phyloP scores from a whole-genome alignment of 345 rosid species.

The Eucalyptus cladocalyx region DNA sequence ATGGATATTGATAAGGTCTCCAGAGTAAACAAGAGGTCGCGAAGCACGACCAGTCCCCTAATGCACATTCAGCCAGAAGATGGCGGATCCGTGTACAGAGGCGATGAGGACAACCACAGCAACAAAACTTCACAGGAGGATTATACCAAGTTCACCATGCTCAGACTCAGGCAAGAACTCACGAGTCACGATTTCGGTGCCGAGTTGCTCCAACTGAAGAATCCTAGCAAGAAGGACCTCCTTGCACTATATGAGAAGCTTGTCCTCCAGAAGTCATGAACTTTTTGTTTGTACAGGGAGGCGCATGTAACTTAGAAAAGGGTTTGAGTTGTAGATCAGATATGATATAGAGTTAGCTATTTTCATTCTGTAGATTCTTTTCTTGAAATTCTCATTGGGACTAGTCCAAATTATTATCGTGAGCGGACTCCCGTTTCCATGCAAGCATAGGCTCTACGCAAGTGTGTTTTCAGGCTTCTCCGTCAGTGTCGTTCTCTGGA shows the following conservation, averaged over 20 bases:
- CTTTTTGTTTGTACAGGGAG: conserved; percentile 16
- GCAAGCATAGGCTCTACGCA: background rate
- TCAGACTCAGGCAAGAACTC: conserved; percentile 80
- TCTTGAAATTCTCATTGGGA: background rate
- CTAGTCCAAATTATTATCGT: background rate
- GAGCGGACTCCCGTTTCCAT: background rate
- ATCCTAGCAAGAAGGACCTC: conserved; percentile 74
- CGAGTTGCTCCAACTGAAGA: conserved; percentile 63
- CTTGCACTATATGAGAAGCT: conserved; percentile 66
- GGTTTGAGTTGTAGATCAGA: background rate
- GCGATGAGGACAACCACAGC: conserved; percentile 49
- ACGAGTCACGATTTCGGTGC: conserved; percentile 78
- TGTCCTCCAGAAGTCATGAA: conserved; percentile 51
- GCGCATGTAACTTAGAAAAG: background rate
- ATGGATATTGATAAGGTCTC: conserved; percentile 26
- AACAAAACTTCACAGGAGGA: conserved; percentile 53
- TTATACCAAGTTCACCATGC: conserved; percentile 63
- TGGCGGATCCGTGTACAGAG: conserved; percentile 51
- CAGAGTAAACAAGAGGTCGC: conserved; percentile 52
- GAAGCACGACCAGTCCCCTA: conserved; percentile 52
- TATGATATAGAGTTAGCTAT: background rate
- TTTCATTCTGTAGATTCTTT: background rate
- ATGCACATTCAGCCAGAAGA: conserved; percentile 40
- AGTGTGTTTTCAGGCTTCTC: background rate
- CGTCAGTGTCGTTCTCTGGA: background rate